Evolutionary conservation across 345 rosid species (phyloP).

Genomic region (Toxicodendron radicans): DNA sequence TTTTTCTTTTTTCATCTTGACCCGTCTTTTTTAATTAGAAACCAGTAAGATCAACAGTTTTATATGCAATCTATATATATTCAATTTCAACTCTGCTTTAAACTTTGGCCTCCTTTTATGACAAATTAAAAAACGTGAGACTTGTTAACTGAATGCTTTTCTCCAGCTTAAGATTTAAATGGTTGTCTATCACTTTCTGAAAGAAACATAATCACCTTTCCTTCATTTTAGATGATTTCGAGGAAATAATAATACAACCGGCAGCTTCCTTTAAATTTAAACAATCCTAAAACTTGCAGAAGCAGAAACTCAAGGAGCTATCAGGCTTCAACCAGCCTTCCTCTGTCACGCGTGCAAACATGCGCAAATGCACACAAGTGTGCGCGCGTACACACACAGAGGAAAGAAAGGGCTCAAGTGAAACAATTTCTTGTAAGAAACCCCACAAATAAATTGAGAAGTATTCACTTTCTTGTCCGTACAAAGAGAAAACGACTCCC

Average conservation of each 20-base stretch:
- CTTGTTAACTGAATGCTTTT: conserved; percentile 19
- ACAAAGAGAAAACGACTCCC: conserved; percentile 38
- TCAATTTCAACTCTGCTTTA: conserved; percentile 13
- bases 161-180: conserved; percentile 12
- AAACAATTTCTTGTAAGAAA: not conserved
- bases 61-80: not conserved
- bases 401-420: not conserved
- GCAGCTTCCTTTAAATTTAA: conserved; percentile 12
- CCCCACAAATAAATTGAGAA: conserved; percentile 17
- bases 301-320: not conserved
- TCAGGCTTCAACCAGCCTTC: not conserved
- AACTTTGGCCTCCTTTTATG: not conserved
- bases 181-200: conserved; percentile 33
- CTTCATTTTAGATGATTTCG: conserved; percentile 20
- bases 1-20: not conserved
- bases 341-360: not conserved
- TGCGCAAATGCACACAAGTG: not conserved
- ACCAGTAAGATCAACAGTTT: not conserved
- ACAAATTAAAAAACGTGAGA: not conserved
- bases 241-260: conserved; percentile 19
- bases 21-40: not conserved
- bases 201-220: conserved; percentile 27
- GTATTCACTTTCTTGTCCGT: conserved; percentile 34
- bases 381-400: not conserved
- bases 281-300: conserved; percentile 7